Percentiles rank a stretch among this genome's conserved stretches.
Evolutionary conservation across 768 basidiomycete genomes (phyloP).

Genomic region (Agrocybe pediades): DNA sequence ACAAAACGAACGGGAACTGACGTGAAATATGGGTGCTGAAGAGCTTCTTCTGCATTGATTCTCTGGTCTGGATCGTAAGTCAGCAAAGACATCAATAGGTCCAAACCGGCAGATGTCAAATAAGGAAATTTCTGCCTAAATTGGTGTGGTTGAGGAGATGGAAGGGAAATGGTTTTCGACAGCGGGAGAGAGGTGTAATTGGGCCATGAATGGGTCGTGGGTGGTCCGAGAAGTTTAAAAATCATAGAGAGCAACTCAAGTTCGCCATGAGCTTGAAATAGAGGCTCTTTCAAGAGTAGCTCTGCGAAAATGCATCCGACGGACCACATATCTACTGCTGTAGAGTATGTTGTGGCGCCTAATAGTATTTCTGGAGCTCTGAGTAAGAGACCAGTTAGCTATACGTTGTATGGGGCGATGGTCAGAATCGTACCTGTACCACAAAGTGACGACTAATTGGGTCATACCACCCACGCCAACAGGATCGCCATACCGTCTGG

Average conservation of each 20-base stretch:
- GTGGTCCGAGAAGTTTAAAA: constrained; percentile 93
- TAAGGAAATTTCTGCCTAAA: constrained; percentile 88
- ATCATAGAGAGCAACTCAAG: constrained; percentile 92
- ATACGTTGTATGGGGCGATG: constrained; percentile 12
- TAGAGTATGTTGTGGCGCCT: constrained; percentile 91
- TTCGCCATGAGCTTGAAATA: constrained; percentile 98
- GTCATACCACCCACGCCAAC: constrained; percentile 97
- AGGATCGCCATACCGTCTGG: constrained; percentile 94
- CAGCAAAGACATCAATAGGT: constrained; percentile 79
- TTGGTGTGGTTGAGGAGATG: constrained; percentile 71
- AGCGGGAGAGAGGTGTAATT: constrained; percentile 79
- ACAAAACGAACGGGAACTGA: constrained; percentile 32
- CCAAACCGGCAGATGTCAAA: constrained; percentile 80
- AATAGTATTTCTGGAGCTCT: constrained; percentile 96
- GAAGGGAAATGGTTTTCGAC: constrained; percentile 75
- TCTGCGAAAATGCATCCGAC: constrained; percentile 99
- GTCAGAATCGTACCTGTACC: constrained; percentile 78
- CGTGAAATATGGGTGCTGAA: constrained; percentile 92
- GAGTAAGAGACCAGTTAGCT: constrained; percentile 7
- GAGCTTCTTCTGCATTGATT: constrained; percentile 87
- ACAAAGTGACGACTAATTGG: constrained; percentile 95
- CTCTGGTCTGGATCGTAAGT: constrained; percentile 88
- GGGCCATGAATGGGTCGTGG: constrained; percentile 86
- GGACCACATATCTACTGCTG: constrained; percentile 97
- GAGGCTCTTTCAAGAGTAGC: constrained; percentile 89